Evolutionary conservation across 192 early-diverging fungal species (phyloP).

Genomic region (Rhizoclosmatium globosum): DNA sequence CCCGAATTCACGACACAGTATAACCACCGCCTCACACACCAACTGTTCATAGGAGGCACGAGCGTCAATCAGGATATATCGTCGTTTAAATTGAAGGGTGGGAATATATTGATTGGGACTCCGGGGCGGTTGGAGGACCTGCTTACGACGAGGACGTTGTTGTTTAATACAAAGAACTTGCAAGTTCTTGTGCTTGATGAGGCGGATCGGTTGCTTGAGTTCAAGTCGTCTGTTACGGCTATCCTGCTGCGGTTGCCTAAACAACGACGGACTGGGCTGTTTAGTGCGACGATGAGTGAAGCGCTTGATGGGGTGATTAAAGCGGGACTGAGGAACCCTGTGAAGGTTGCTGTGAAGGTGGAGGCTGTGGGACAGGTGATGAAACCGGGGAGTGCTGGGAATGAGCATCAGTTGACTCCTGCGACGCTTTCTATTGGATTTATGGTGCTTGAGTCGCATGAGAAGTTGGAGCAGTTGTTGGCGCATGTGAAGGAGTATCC

Average conservation of each 20-base stretch:
- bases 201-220: conserved; percentile 92
- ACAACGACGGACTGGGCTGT: conserved; percentile 94
- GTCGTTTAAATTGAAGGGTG: conserved; percentile 67
- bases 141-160: conserved; percentile 85
- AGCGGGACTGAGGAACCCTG: conserved; percentile 92
- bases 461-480: conserved; percentile 81
- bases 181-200: conserved; percentile 96
- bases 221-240: conserved; percentile 76
- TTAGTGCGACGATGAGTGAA: conserved; percentile 97
- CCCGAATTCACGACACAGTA: conserved; percentile 26
- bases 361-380: conserved; percentile 56
- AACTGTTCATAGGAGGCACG: conserved; percentile 80
- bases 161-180: conserved; percentile 78
- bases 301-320: conserved; percentile 81
- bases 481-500: conserved; percentile 64
- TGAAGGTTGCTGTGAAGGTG: conserved; percentile 88
- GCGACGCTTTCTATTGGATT: conserved; percentile 59
- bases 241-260: conserved; percentile 88
- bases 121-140: conserved; percentile 94
- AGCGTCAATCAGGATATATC: conserved; percentile 70
- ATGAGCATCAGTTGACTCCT: conserved; percentile 30
- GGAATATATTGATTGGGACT: conserved; percentile 91
- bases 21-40: conserved; percentile 50
- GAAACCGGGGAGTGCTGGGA: not conserved
- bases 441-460: conserved; percentile 77